These are phyloP conservation scores for Candida yuanshanica DNA, from an alignment of 805 yeast genomes.

Conservation along the genomic window DNA sequence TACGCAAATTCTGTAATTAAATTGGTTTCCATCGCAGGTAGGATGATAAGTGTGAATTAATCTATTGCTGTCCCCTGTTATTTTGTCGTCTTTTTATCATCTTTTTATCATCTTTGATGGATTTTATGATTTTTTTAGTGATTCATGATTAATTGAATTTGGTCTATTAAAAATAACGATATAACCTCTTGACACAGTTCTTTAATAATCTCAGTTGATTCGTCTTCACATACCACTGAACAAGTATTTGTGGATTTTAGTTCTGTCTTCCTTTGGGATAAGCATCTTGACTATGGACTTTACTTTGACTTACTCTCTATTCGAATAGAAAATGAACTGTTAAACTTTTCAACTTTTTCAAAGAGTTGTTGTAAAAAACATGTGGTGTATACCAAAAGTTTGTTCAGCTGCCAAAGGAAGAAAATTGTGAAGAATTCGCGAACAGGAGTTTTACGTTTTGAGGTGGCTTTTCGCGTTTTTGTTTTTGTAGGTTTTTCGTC, in stretches of 20 bases:
- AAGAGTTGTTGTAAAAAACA: constrained; percentile 12
- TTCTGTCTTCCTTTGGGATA: constrained; percentile 99
- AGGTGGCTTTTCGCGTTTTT: no score
- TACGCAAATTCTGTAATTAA: no score
- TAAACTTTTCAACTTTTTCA: constrained; percentile 20
- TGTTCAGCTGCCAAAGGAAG: background rate
- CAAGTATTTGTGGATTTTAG: constrained; percentile 98
- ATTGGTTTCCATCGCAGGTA: no score
- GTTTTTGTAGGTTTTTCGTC: background rate
- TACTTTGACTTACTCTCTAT: constrained; percentile 9
- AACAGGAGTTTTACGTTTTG: no score
- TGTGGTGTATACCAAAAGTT: constrained; percentile 16
- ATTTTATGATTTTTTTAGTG: background rate
- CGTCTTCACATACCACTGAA: constrained; percentile 78
- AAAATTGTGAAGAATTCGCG: constrained; percentile 3
- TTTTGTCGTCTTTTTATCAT: background rate
- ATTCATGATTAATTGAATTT: background rate
- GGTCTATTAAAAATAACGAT: background rate
- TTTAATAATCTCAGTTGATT: background rate
- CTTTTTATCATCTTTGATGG: background rate
- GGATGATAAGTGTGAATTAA: no score
- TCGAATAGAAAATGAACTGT: constrained; percentile 1
- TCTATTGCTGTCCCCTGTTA: no score
- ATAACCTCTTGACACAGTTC: background rate
- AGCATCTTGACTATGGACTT: constrained; percentile 53